These are phyloP conservation scores for Globisporangium perplexum DNA, from an alignment of 352 stramenopile genomes.

Conservation along the genomic window DNA sequence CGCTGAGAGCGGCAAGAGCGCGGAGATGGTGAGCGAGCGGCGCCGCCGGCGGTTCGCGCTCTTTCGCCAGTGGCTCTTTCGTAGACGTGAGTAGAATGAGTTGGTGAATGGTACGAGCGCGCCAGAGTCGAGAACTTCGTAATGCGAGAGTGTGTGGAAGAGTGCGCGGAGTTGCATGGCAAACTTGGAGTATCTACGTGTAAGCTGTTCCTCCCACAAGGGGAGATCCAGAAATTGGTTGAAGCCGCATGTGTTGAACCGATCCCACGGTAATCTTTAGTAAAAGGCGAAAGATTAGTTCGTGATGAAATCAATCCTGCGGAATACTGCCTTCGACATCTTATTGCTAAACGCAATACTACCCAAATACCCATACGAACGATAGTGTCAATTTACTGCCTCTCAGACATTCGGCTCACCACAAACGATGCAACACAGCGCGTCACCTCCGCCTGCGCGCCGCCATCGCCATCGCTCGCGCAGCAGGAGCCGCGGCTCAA, in stretches of 20 bases:
- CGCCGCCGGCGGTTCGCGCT: conserved; percentile 1
- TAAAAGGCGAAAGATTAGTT: conserved; percentile 93
- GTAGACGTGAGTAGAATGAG: not conserved
- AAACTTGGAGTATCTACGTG: no score
- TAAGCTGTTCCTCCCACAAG: conserved; percentile 8
- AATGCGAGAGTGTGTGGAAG: no score
- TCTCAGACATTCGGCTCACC: not conserved
- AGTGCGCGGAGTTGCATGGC: no score
- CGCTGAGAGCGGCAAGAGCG: no score
- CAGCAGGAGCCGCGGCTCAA: conserved; percentile 8
- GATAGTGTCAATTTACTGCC: not conserved
- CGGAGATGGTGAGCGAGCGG: not conserved
- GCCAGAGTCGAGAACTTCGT: no score
- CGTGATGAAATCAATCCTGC: conserved; percentile 73
- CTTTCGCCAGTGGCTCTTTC: conserved; percentile 7
- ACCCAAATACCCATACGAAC: not conserved
- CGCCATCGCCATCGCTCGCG: not conserved
- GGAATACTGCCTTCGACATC: not conserved
- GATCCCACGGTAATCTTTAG: conserved; percentile 91
- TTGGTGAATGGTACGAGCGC: no score
- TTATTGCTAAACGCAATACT: not conserved
- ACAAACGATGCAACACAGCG: conserved; percentile 7
- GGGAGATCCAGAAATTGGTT: conserved; percentile 57
- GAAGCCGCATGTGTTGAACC: conserved; percentile 70
- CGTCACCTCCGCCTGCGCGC: not conserved